Conservation (phyloP, 1,139 yeast genomes). For the Candida gigantensis region DNA sequence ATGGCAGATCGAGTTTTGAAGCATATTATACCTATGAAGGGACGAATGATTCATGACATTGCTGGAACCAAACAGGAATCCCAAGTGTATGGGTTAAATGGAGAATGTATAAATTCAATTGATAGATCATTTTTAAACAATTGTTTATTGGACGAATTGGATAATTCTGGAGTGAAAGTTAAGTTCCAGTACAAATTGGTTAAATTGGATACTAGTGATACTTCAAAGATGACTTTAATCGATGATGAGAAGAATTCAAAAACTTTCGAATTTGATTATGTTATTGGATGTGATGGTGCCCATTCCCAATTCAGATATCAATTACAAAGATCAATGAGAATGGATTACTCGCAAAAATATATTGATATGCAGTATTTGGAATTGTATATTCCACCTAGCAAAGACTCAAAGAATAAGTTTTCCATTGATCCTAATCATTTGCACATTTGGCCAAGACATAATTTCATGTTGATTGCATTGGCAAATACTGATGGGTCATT, state of each 20-base stretch:
- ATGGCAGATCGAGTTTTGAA: constrained; percentile 58
- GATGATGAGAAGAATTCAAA: constrained; percentile 15
- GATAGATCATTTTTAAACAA: constrained; percentile 74
- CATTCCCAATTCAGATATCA: constrained; percentile 74
- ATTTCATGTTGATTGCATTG: constrained; percentile 86
- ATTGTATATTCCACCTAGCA: constrained; percentile 65
- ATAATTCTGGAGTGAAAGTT: constrained; percentile 41
- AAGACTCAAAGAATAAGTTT: constrained; percentile 31
- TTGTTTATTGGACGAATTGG: constrained; percentile 63
- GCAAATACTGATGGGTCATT: constrained; percentile 86
- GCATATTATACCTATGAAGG: constrained; percentile 79
- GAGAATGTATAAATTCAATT: constrained; percentile 83
- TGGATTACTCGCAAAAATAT: constrained; percentile 75
- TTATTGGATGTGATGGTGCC: constrained; percentile 88
- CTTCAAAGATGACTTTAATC: constrained; percentile 13
- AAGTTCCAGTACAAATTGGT: constrained; percentile 61
- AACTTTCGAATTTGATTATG: constrained; percentile 49
- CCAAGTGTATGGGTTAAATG: constrained; percentile 79
- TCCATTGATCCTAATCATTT: constrained; percentile 71
- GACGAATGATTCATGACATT: constrained; percentile 82
- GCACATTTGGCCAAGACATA: constrained; percentile 91
- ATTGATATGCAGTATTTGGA: constrained; percentile 86
- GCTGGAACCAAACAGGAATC: constrained; percentile 62
- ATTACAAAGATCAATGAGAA: constrained; percentile 64
- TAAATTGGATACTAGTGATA: constrained; percentile 25